Conservation (phyloP, 305 asterid genomes). For the Fraxinus platypoda region DNA sequence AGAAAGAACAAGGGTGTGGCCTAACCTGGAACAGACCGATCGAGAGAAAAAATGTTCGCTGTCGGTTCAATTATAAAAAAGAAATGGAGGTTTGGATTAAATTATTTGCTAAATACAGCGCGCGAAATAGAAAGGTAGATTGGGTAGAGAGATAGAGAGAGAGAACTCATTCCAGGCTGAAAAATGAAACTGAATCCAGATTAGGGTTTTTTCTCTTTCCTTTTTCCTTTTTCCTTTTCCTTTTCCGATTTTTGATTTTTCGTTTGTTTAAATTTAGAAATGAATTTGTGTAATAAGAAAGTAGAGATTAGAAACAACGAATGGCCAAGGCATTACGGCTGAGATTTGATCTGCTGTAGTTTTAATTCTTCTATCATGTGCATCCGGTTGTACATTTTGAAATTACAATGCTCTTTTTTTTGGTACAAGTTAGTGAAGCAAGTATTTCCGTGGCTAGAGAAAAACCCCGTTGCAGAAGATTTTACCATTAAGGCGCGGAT, state of each 20-base stretch:
- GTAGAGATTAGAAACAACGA: background rate
- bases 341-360: background rate
- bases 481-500: background rate
- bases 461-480: background rate
- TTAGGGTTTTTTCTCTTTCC: background rate
- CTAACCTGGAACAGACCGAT: constrained; percentile 37
- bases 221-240: background rate
- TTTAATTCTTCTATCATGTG: background rate
- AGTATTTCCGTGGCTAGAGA: background rate
- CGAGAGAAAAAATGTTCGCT: background rate
- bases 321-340: background rate
- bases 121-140: background rate
- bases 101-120: background rate
- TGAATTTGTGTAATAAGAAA: background rate
- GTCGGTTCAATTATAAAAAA: background rate
- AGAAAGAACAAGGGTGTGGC: background rate
- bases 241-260: background rate
- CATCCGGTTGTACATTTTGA: background rate
- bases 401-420: background rate
- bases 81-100: background rate
- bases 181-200: background rate
- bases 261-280: background rate
- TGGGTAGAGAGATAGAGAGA: background rate
- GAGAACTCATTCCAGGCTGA: background rate
- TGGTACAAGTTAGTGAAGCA: background rate